These are phyloP conservation scores for Gossypium davidsonii DNA, from an alignment of 441 rosid genomes.

Conservation along the genomic window DNA sequence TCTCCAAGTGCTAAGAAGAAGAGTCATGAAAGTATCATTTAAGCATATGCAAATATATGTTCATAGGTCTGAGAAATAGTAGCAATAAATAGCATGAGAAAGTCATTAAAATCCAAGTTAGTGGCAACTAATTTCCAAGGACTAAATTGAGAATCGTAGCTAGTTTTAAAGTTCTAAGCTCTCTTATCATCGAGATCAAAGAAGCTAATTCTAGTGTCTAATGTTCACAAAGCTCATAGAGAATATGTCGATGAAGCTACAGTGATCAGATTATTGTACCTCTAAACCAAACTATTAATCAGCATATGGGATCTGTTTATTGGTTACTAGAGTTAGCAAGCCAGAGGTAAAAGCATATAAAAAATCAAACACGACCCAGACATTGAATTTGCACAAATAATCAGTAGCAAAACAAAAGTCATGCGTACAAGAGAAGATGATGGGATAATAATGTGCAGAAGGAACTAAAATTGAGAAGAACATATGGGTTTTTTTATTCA, in stretches of 20 bases:
- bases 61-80: neutral
- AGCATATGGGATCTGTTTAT: neutral
- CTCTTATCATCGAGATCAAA: neutral
- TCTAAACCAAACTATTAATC: neutral
- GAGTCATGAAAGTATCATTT: neutral
- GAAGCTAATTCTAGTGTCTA: neutral
- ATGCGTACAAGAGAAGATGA: neutral
- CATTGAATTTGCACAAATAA: neutral
- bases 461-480: slow-evolving; percentile 15
- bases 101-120: neutral
- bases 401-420: neutral
- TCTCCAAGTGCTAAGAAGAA: neutral
- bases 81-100: neutral
- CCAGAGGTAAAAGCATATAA: neutral
- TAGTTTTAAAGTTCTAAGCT: neutral
- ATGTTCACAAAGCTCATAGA: neutral
- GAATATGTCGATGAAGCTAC: neutral
- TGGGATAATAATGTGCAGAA: neutral
- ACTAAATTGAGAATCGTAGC: neutral
- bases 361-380: neutral
- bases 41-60: neutral
- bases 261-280: neutral
- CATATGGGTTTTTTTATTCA: slow-evolving; percentile 49
- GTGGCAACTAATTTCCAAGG: too few species aligned
- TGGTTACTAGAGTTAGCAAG: neutral